Evolutionary conservation across 257 asterid genomes (phyloP).

Genomic region (Marsdenia floribunda): DNA sequence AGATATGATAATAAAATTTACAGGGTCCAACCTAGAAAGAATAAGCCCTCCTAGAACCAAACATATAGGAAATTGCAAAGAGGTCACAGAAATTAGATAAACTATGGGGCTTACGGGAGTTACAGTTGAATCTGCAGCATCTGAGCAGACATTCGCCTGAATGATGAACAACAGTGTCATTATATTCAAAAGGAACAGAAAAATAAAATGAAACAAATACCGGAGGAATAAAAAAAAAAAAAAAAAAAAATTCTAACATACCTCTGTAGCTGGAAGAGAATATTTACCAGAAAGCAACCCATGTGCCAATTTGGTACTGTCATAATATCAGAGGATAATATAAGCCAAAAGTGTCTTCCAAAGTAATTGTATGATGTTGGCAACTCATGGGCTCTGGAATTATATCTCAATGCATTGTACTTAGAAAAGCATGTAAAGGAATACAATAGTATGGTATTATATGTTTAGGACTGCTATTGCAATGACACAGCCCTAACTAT

Average conservation of each 20-base stretch:
- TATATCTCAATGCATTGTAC: neutral
- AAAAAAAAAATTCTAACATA: conserved; percentile 23
- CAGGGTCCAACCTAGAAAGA: neutral
- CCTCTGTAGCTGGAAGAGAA: conserved; percentile 70
- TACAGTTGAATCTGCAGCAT: conserved; percentile 12
- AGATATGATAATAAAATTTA: neutral
- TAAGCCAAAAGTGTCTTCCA: neutral
- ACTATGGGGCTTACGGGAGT: conserved; percentile 4
- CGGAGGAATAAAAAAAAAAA: conserved; percentile 14
- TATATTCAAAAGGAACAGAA: neutral
- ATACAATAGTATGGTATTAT: neutral
- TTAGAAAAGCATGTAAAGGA: neutral
- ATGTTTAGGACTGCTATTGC: neutral
- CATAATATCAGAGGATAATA: neutral
- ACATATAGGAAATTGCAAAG: neutral
- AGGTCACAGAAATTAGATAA: neutral
- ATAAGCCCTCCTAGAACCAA: neutral
- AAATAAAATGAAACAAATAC: neutral
- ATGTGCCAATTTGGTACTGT: conserved; percentile 90
- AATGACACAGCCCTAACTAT: neutral
- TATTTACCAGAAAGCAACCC: conserved; percentile 96
- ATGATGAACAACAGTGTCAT: conserved; percentile 16
- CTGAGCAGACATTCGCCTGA: conserved; percentile 45
- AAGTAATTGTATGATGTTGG: neutral
- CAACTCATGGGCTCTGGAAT: neutral